A percentile compares a stretch with the other conserved stretches of the same genome.
phyloP scores from a whole-genome alignment of 805 yeast species.

The Candida peoriensis region DNA sequence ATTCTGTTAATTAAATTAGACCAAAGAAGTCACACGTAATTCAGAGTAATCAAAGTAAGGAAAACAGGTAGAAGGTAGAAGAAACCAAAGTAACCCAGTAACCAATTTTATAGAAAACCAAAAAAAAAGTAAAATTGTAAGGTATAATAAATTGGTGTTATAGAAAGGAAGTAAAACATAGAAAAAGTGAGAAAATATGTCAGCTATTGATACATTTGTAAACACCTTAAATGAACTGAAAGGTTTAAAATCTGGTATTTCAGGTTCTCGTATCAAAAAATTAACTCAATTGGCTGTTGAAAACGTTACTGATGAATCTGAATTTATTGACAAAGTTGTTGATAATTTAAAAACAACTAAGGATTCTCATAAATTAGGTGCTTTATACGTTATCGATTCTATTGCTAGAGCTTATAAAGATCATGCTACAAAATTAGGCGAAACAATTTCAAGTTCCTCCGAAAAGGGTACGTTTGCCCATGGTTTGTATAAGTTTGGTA shows the following conservation, averaged over 20 bases:
- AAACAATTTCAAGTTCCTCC: slow-evolving; percentile 43
- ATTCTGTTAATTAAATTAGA: no score
- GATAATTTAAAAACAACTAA: slow-evolving; percentile 70
- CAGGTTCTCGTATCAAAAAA: slow-evolving; percentile 90
- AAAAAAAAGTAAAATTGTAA: slow-evolving; percentile 1
- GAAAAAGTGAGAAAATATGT: background rate
- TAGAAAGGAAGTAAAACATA: background rate
- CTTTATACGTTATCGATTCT: slow-evolving; percentile 88
- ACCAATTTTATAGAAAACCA: background rate
- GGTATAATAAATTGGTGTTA: background rate
- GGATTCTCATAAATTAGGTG: slow-evolving; percentile 81
- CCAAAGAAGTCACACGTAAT: no score
- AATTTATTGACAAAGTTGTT: slow-evolving; percentile 52
- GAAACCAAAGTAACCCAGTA: no score
- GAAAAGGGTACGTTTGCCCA: slow-evolving; percentile 70
- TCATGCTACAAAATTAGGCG: slow-evolving; percentile 54
- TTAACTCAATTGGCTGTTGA: slow-evolving; percentile 73
- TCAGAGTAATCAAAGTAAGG: no score
- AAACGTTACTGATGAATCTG: slow-evolving; percentile 54
- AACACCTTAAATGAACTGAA: slow-evolving; percentile 37
- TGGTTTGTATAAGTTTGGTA: slow-evolving; percentile 62
- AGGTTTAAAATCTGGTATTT: slow-evolving; percentile 78
- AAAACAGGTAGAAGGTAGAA: no score
- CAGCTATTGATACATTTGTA: slow-evolving; percentile 24
- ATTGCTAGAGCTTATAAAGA: slow-evolving; percentile 82